Percentiles rank a stretch among this genome's conserved stretches.
phyloP scores from a whole-genome alignment of 208 protist genomes.

The Lotmaria passim region DNA sequence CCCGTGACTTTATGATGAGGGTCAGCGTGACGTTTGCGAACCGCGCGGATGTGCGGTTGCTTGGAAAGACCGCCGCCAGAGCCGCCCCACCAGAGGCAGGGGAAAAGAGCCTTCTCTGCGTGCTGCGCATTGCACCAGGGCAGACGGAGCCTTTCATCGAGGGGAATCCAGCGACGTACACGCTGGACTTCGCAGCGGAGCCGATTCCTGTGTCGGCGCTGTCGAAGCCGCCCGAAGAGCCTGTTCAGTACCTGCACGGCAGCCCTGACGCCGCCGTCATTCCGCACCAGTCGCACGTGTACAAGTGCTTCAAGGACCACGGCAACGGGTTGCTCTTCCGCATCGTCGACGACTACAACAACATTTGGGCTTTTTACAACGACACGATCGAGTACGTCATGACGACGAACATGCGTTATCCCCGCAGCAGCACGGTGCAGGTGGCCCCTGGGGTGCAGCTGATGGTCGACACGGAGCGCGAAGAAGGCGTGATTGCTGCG shows the following conservation, averaged over 20 bases:
- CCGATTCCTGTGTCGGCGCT: constrained; percentile 27
- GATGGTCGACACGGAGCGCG: constrained; percentile 32
- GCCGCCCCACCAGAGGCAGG: constrained; percentile 24
- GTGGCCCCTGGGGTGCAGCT: constrained; percentile 43
- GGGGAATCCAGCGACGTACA: constrained; percentile 57
- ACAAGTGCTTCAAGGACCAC: constrained; percentile 75
- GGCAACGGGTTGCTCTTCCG: constrained; percentile 86
- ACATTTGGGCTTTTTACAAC: constrained; percentile 87
- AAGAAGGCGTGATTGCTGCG: constrained; percentile 49
- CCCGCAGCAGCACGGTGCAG: constrained; percentile 26
- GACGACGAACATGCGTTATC: constrained; percentile 63
- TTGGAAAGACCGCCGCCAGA: constrained; percentile 36
- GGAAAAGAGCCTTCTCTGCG: constrained; percentile 33
- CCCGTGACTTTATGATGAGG: constrained; percentile 51
- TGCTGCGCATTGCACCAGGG: constrained; percentile 54
- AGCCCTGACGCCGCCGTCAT: constrained; percentile 63
- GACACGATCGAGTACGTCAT: constrained; percentile 81
- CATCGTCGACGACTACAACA: constrained; percentile 63
- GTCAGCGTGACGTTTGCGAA: constrained; percentile 57
- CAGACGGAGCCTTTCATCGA: constrained; percentile 64
- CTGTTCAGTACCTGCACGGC: constrained; percentile 56
- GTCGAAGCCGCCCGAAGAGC: constrained; percentile 1
- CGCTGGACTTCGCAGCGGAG: constrained; percentile 69
- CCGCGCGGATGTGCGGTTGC: constrained; percentile 28
- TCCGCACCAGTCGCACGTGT: constrained; percentile 53